Percentiles rank a stretch among this genome's conserved stretches.
These are phyloP conservation scores for Dipteronia dyeriana DNA, from an alignment of 345 rosid genomes.

Conservation along the genomic window DNA sequence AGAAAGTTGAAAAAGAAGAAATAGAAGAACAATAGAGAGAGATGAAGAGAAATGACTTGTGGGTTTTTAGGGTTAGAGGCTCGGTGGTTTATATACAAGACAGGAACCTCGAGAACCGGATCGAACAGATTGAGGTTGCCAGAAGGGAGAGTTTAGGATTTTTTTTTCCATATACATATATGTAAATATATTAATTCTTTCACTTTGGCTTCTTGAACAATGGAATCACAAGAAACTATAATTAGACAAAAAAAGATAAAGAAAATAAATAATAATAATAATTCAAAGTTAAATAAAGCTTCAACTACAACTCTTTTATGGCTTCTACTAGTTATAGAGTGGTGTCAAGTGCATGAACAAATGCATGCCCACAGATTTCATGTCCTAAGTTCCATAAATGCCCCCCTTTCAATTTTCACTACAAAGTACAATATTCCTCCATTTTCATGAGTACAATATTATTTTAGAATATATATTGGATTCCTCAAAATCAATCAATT, in stretches of 20 bases:
- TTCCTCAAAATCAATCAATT: not conserved
- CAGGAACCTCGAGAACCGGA: slow-evolving; percentile 23
- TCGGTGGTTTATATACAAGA: not conserved
- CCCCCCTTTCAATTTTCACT: not conserved
- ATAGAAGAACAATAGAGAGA: not conserved
- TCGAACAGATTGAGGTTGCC: slow-evolving; percentile 29
- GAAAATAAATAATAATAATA: slow-evolving; percentile 15
- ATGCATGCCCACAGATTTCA: not conserved
- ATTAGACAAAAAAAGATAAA: slow-evolving; percentile 26
- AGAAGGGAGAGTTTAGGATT: slow-evolving; percentile 21
- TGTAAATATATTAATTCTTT: slow-evolving; percentile 15
- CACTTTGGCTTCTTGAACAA: slow-evolving; percentile 39
- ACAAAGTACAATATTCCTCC: too few relatives aligned
- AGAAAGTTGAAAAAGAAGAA: too few relatives aligned
- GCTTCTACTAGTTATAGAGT: slow-evolving; percentile 25
- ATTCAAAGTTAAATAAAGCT: slow-evolving; percentile 25
- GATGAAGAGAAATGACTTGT: slow-evolving; percentile 16
- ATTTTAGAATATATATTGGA: too few relatives aligned
- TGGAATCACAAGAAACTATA: slow-evolving; percentile 34
- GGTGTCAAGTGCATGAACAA: slow-evolving; percentile 8
- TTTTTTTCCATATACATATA: not conserved
- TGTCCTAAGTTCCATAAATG: not conserved
- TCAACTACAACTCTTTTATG: slow-evolving; percentile 22
- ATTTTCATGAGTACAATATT: too few relatives aligned
- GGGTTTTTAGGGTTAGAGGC: slow-evolving; percentile 22